phyloP scores from a whole-genome alignment of 352 stramenopile species.

The Pythium scleroteichum region DNA sequence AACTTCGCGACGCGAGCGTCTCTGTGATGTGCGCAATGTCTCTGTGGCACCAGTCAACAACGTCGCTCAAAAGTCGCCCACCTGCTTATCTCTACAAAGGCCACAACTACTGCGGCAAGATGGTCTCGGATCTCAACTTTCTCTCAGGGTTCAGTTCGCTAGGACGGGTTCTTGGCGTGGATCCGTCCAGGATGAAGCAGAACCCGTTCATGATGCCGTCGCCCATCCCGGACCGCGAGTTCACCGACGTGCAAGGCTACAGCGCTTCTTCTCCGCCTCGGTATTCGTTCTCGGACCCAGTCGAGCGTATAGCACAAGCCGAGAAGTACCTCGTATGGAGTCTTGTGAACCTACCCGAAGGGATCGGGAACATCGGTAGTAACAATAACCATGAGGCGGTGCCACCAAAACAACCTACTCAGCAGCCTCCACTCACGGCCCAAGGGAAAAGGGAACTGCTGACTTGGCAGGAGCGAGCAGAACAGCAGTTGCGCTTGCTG shows the following conservation, averaged over 20 bases:
- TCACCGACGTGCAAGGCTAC: conserved; percentile 29
- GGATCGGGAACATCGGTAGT: conserved; percentile 2
- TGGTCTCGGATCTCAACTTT: conserved; percentile 81
- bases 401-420: background rate
- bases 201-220: conserved; percentile 87
- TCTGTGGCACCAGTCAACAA: conserved; percentile 45
- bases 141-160: conserved; percentile 51
- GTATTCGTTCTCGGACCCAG: conserved; percentile 29
- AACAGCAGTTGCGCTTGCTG: conserved; percentile 67
- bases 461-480: conserved; percentile 64
- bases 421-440: conserved; percentile 1
- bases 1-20: conserved; percentile 61
- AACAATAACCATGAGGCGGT: background rate
- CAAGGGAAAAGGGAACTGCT: conserved; percentile 21
- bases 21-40: conserved; percentile 51
- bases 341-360: conserved; percentile 41
- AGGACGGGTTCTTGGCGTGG: conserved; percentile 53
- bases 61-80: conserved; percentile 20
- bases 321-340: conserved; percentile 75
- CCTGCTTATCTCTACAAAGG: conserved; percentile 51
- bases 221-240: conserved; percentile 63
- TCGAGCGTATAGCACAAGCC: conserved; percentile 48
- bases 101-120: conserved; percentile 71
- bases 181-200: conserved; percentile 57
- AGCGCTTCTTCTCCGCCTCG: conserved; percentile 17